A percentile compares a stretch with the other conserved stretches of the same genome.
Conservation (phyloP, 495 filamentous ascomycete species). For the Parachaetomium inaequale region DNA sequence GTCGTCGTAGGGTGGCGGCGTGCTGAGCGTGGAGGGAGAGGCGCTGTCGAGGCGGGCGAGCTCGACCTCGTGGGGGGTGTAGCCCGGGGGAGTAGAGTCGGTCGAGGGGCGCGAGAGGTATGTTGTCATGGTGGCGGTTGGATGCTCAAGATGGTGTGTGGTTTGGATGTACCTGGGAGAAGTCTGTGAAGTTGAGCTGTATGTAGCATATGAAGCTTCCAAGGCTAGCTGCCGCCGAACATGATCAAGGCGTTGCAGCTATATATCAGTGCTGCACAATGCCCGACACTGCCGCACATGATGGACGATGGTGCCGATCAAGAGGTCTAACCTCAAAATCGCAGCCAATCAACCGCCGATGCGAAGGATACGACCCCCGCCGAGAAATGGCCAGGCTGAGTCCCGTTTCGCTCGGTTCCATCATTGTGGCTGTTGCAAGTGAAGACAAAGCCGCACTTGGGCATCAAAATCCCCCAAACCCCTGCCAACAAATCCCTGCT, state of each 20-base stretch:
- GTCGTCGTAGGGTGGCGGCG: conserved; percentile 12
- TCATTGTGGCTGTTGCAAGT: not conserved
- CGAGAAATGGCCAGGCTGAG: no score
- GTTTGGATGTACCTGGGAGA: not conserved
- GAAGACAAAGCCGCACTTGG: not conserved
- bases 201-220: no score
- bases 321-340: not conserved
- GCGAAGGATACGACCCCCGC: conserved; percentile 9
- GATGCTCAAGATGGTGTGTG: not conserved
- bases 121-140: not conserved
- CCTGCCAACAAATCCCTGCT: not conserved
- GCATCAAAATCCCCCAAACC: not conserved
- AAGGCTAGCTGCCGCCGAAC: no score
- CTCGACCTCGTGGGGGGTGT: conserved; percentile 16
- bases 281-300: not conserved
- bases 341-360: conserved; percentile 6
- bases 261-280: no score
- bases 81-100: conserved; percentile 1
- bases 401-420: not conserved
- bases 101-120: not conserved
- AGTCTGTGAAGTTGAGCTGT: no score
- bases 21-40: conserved; percentile 5
- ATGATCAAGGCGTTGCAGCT: no score
- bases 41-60: conserved; percentile 17
- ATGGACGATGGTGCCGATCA: not conserved